phyloP scores from a whole-genome alignment of 2,329 filamentous ascomycete species.

The Trichophyton schoenleinii region DNA sequence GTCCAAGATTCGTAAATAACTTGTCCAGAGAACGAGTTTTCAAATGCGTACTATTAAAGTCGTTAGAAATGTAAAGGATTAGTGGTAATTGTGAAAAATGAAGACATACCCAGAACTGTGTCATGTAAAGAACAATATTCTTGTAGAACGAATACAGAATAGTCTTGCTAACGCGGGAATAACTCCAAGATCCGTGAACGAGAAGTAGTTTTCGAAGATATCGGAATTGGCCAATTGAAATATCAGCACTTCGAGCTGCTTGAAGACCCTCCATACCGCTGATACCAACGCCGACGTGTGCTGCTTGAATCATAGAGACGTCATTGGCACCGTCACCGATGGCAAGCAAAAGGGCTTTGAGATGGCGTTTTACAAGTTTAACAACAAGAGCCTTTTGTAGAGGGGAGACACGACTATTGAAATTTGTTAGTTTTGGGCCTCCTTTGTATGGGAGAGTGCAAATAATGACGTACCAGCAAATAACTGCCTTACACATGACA shows the following conservation, averaged over 20 bases:
- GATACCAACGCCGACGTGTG: constrained; percentile 94
- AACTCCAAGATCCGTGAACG: constrained; percentile 94
- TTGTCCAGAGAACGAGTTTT: constrained; percentile 94
- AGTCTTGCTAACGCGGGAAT: constrained; percentile 91
- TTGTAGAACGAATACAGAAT: constrained; percentile 99
- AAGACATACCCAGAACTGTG: constrained; percentile 82
- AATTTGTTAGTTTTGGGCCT: constrained; percentile 11
- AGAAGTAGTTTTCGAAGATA: constrained; percentile 87
- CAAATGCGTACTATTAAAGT: constrained; percentile 66
- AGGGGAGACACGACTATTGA: constrained; percentile 72
- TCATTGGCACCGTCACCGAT: constrained; percentile 98
- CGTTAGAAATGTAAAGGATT: constrained; percentile 16
- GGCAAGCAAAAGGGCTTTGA: constrained; percentile 81
- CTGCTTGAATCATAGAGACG: constrained; percentile 99
- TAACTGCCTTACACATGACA: constrained; percentile 94
- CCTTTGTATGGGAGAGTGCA: neutral
- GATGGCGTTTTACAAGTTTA: constrained; percentile 91
- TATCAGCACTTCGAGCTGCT: constrained; percentile 87
- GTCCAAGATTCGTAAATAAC: constrained; percentile 99
- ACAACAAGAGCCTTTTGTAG: constrained; percentile 95
- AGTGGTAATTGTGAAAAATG: neutral
- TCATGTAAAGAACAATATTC: constrained; percentile 97
- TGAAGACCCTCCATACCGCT: constrained; percentile 94
- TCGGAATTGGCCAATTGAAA: constrained; percentile 90
- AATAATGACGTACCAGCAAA: constrained; percentile 53